phyloP scores from a whole-genome alignment of 768 basidiomycete genomes.

The Coprinopsis strossmayeri region DNA sequence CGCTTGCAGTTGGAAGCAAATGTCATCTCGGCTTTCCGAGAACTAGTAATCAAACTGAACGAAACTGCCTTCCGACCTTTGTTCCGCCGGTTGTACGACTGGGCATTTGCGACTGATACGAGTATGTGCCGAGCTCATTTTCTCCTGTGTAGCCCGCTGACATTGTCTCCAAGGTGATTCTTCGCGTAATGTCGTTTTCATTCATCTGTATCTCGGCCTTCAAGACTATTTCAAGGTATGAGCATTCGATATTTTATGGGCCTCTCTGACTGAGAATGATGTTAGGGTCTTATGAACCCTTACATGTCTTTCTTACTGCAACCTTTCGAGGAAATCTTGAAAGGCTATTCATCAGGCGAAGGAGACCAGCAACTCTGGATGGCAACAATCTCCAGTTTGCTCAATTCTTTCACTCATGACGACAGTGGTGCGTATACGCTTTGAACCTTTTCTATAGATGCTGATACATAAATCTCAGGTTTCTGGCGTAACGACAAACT shows the following conservation, averaged over 20 bases:
- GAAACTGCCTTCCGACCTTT: constrained; percentile 87
- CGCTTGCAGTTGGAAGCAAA: constrained; percentile 41
- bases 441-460: neutral
- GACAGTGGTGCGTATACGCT: constrained; percentile 59
- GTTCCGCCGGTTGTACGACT: constrained; percentile 89
- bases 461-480: constrained; percentile 36
- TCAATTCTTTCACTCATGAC: constrained; percentile 68
- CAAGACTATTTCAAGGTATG: constrained; percentile 85
- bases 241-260: neutral
- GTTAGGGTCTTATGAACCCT: constrained; percentile 79
- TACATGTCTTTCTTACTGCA: constrained; percentile 78
- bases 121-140: constrained; percentile 26
- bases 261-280: neutral
- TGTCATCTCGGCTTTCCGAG: constrained; percentile 71
- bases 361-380: constrained; percentile 52
- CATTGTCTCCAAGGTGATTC: constrained; percentile 21
- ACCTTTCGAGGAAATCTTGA: constrained; percentile 59
- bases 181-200: constrained; percentile 63
- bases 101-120: constrained; percentile 69
- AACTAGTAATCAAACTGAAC: constrained; percentile 88
- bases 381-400: constrained; percentile 51
- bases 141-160: neutral
- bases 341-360: constrained; percentile 31
- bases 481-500: constrained; percentile 90
- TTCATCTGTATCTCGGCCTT: constrained; percentile 63